phyloP scores from a whole-genome alignment of 208 protist genomes.

The Strigomonas oncopelti region DNA sequence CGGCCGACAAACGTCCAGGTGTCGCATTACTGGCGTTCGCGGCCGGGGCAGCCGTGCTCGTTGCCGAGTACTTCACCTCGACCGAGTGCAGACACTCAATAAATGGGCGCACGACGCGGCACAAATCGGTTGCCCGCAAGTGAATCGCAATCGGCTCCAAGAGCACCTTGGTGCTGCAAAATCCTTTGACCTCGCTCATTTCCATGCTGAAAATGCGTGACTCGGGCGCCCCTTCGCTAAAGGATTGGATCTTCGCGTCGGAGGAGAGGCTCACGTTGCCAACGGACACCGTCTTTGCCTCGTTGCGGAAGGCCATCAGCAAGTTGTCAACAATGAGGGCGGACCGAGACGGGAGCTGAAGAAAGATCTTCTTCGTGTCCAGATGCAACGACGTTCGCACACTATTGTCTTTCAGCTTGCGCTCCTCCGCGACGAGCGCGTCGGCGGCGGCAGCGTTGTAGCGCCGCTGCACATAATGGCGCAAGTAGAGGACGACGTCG shows the following conservation, averaged over 20 bases:
- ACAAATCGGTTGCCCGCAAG: neutral
- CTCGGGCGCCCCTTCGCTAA: neutral
- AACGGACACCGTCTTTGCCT: neutral
- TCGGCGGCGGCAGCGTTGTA: constrained; percentile 22
- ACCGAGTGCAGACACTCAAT: neutral
- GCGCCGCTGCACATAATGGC: constrained; percentile 38
- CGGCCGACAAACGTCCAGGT: too few relatives aligned
- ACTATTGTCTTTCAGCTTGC: neutral
- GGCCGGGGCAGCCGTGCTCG: neutral
- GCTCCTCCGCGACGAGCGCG: neutral
- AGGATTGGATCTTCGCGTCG: too few relatives aligned
- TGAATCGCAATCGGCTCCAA: neutral
- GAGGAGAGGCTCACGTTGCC: too few relatives aligned
- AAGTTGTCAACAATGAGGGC: neutral
- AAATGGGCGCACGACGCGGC: neutral
- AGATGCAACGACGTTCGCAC: neutral
- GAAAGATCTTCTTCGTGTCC: neutral
- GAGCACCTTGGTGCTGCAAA: neutral
- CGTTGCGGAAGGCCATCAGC: neutral
- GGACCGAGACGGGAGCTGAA: neutral
- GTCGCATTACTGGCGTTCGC: too few relatives aligned
- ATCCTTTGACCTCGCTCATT: neutral
- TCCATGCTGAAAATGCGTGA: neutral
- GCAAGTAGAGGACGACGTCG: constrained; percentile 71
- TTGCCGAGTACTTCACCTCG: neutral